Base-by-base conservation (phyloP, 495 filamentous ascomycete genomes). In the Cairneyella variabilis region DNA sequence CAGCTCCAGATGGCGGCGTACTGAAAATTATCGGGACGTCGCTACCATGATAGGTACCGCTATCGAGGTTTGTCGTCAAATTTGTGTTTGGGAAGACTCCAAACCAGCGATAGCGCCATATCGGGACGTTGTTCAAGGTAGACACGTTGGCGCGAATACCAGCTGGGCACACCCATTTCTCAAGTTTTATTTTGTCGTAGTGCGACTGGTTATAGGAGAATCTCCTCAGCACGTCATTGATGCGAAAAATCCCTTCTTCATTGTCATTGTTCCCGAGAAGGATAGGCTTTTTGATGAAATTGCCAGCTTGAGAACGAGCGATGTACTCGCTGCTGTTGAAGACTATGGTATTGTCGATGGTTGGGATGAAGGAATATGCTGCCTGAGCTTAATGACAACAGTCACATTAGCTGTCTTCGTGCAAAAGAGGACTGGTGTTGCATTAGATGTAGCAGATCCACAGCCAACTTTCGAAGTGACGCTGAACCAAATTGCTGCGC, bases 81-180 rank as follows among this genome's bases (percentile, higher is more conserved):
- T 63, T 62, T 16, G 71, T 64, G 54, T 76, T 77, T 1, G 69
- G 62, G 63, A 71, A 82, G 44, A 71, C 69, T 7, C 69, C 76
- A 46, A 74, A 71, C 58, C 77, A 82, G 39, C 74, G 71, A 53
- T 73, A 79, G 21, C 70, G 71, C 76, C 76, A 82, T n/a, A 65
- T 66, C 0, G 76, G 71, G 6, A 71, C 66, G 17, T 59, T 58
- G 40, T 68, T 56, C 6, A 30, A 36, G 32, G 57, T 51, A 7
- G 68, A 67, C 20, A 64, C 60, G 28, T 54, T 60, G 11, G 69
- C 73, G 23, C 66, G 56, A 12, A 48, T 39, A 11, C 56, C 62
- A 30, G 64, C 65, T 16, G 76, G 69, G 51, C 77, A 79, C 37
- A 63, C 69, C 65, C 77, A 81, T 12, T 56, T 58, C 23, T 58